Conservation (phyloP, 148 eudicot genomes). For the Cornus florida region DNA sequence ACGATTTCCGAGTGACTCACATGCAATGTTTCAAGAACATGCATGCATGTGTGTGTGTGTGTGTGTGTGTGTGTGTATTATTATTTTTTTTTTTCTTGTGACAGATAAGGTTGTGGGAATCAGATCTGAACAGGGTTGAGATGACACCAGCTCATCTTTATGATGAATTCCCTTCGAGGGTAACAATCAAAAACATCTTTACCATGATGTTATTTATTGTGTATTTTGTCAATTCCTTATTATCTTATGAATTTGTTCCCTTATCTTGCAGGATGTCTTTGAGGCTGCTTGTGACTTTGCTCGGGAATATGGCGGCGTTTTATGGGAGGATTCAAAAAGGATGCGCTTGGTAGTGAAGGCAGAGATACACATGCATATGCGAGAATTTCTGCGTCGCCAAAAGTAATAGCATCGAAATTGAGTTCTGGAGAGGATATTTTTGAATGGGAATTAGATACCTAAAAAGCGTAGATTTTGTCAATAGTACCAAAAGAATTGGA, state of each 20-base stretch:
- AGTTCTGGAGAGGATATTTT: background rate
- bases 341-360: slow-evolving; percentile 76
- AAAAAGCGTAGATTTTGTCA: background rate
- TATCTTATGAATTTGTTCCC: slow-evolving; percentile 1
- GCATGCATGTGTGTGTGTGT: too few species aligned
- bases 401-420: slow-evolving; percentile 22
- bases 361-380: slow-evolving; percentile 61
- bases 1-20: background rate
- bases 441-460: too few species aligned
- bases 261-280: slow-evolving; percentile 59
- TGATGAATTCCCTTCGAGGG: slow-evolving; percentile 83
- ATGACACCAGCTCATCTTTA: slow-evolving; percentile 63
- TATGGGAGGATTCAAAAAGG: slow-evolving; percentile 76
- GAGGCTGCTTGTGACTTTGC: slow-evolving; percentile 90
- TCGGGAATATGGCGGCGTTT: slow-evolving; percentile 63
- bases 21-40: background rate
- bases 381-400: slow-evolving; percentile 62
- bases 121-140: slow-evolving; percentile 88
- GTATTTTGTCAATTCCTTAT: too few species aligned
- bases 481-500: background rate
- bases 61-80: too few species aligned
- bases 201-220: background rate
- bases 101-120: slow-evolving; percentile 97
- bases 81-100: background rate
- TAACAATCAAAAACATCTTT: slow-evolving; percentile 21